A percentile compares a stretch with the other conserved stretches of the same genome.
Conservation (phyloP, 495 filamentous ascomycete genomes). For the Aspergillus nidulans region DNA sequence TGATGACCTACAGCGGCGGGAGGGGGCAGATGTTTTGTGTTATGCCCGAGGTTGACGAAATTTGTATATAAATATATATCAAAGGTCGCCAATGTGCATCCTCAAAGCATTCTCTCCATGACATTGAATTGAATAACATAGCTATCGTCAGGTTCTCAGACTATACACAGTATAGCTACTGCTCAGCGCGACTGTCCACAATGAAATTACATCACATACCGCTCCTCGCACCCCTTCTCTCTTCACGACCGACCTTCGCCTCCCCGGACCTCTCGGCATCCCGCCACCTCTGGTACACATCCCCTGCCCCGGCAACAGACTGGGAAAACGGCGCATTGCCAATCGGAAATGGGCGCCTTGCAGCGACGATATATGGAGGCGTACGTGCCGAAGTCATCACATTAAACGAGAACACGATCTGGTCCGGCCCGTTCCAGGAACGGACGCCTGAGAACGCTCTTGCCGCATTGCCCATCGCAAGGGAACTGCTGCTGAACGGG, state of each 20-base stretch:
- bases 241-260: background rate
- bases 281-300: background rate
- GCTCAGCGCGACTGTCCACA: too few relatives aligned
- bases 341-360: conserved; percentile 47
- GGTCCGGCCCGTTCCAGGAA: conserved; percentile 36
- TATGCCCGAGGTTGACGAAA: too few relatives aligned
- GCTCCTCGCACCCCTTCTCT: background rate
- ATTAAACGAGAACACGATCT: conserved; percentile 46
- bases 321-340: conserved; percentile 10
- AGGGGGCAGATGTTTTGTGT: too few relatives aligned
- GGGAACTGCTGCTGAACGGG: conserved; percentile 30
- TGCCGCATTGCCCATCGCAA: conserved; percentile 19
- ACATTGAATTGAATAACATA: background rate
- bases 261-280: background rate
- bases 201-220: background rate
- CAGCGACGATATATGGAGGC: conserved; percentile 37
- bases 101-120: background rate
- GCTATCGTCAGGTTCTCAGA: too few relatives aligned
- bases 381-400: conserved; percentile 28
- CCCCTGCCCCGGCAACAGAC: background rate
- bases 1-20: too few relatives aligned
- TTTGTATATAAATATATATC: too few relatives aligned
- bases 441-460: conserved; percentile 30
- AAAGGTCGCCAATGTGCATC: too few relatives aligned
- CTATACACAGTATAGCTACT: too few relatives aligned